Conservation (phyloP, 2,329 filamentous ascomycete genomes). For the Aaosphaeria arxii region DNA sequence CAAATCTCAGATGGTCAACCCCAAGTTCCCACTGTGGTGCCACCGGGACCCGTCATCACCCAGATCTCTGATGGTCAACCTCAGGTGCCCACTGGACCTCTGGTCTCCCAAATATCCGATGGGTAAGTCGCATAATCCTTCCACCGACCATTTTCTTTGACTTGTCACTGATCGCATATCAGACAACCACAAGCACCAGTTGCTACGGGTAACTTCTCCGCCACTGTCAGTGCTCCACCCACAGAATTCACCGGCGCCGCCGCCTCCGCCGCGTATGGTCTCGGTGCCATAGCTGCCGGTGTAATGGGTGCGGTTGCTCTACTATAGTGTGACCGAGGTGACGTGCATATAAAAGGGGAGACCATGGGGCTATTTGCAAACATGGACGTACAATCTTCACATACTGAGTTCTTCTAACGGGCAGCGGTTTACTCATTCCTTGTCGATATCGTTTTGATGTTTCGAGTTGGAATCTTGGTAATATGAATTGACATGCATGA, state of each 20-base stretch:
- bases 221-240: slow-evolving; percentile 9
- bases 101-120: slow-evolving; percentile 5
- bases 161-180: slow-evolving; percentile 8
- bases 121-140: background rate
- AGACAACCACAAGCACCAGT: slow-evolving; percentile 10
- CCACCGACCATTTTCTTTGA: background rate
- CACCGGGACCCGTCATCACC: slow-evolving; percentile 11
- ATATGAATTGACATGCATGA: no score
- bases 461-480: no score
- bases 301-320: slow-evolving; percentile 25
- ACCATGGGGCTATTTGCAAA: no score
- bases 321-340: slow-evolving; percentile 13
- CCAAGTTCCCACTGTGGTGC: slow-evolving; percentile 16
- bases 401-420: no score
- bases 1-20: slow-evolving; percentile 17
- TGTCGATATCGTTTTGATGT: no score
- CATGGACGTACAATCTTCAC: no score
- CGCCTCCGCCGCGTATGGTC: slow-evolving; percentile 12
- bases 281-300: slow-evolving; percentile 26
- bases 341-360: no score
- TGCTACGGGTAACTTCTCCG: background rate
- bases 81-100: slow-evolving; percentile 3
- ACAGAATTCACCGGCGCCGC: slow-evolving; percentile 31
- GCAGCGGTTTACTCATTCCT: no score
- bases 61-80: slow-evolving; percentile 10